Base-by-base conservation (phyloP, 2,329 filamentous ascomycete species). In the Fusarium concolor region DNA sequence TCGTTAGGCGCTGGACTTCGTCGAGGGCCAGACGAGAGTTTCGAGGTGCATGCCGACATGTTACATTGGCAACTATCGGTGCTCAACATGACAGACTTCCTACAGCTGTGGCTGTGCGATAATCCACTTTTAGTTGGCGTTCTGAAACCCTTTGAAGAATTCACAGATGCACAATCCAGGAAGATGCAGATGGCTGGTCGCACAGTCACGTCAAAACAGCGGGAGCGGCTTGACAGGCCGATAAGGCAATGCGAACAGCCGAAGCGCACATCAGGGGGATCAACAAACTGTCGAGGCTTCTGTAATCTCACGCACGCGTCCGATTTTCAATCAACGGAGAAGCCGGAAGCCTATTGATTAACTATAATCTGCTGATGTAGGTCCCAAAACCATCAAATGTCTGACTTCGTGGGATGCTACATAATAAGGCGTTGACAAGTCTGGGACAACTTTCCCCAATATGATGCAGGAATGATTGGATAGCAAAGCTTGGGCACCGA, bases 391-490 rank as follows among this genome's bases (percentile, higher is more conserved):
- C 43, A 58, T 59, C 57, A 10, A 56, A 58, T 55, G 45, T 47
- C 58, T 43, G 47, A 56, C 65, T 65, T 51, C 55, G 53, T 58
- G 64, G 54, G 50, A 50, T 65, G 71, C 62, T 24, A 24, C 22
- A 24, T 24, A 61, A n/a, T 50, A 61, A 61, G 58, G 22, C 39
- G 35, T 52, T 51, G 56, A 67, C 54, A 45, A 54, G 44, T 56
- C 56, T 69, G 35, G 53, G 42, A 42, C 33, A 57, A 28, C 35
- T 3, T 26, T 26, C 26, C 26, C 26, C 26, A 31, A 47, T 35
- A 39, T 35, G 22, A 43, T 22, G 20, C n/a, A 46, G 29, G 10
- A 46, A 51, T 72, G 71, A 76, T 75, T 76, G 75, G 74, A 54
- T 39, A 33, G 50, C 22, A 59, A 22, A 50, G 37, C 51, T 75